A percentile compares a stretch with the other conserved stretches of the same genome.
Evolutionary conservation across 1,284 basidiomycete species (phyloP).

Genomic region (Austroboletus novae-zelandiae): DNA sequence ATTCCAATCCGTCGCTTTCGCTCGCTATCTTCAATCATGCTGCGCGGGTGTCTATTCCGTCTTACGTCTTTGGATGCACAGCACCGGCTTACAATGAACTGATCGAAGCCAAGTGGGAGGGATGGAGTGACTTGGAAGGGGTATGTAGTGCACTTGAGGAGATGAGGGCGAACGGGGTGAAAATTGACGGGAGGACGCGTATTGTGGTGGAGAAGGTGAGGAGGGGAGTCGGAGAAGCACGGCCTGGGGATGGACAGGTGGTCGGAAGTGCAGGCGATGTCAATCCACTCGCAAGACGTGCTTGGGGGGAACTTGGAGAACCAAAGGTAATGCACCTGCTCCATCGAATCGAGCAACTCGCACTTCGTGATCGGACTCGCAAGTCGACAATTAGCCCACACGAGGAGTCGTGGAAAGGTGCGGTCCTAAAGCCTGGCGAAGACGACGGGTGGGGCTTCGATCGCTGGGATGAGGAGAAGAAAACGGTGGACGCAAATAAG

Average conservation of each 20-base stretch:
- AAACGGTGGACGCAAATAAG: not conserved
- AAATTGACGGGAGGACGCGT: conserved; percentile 59
- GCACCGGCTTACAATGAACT: conserved; percentile 85
- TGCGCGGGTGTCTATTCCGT: conserved; percentile 65
- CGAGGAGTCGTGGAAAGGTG: conserved; percentile 30
- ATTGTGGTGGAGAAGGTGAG: conserved; percentile 63
- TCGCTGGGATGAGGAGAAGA: conserved; percentile 18
- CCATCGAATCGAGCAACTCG: conserved; percentile 38
- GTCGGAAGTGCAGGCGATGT: not conserved
- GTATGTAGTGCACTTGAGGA: conserved; percentile 72
- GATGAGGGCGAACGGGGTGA: conserved; percentile 78
- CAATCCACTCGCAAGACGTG: conserved; percentile 19
- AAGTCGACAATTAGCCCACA: conserved; percentile 14
- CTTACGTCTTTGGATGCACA: conserved; percentile 85
- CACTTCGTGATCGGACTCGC: conserved; percentile 24
- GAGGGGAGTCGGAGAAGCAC: conserved; percentile 56
- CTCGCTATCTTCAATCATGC: conserved; percentile 83
- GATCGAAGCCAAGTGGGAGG: conserved; percentile 76
- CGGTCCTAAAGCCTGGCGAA: conserved; percentile 10
- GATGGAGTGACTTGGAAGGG: conserved; percentile 75
- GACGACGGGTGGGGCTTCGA: conserved; percentile 33
- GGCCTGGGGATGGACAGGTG: conserved; percentile 41
- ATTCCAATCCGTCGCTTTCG: conserved; percentile 75
- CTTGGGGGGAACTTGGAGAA: conserved; percentile 23
- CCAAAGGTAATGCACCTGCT: conserved; percentile 39